These are phyloP conservation scores for Arachnomyces sp. DNA, from an alignment of 2,329 filamentous ascomycete species.

Conservation along the genomic window DNA sequence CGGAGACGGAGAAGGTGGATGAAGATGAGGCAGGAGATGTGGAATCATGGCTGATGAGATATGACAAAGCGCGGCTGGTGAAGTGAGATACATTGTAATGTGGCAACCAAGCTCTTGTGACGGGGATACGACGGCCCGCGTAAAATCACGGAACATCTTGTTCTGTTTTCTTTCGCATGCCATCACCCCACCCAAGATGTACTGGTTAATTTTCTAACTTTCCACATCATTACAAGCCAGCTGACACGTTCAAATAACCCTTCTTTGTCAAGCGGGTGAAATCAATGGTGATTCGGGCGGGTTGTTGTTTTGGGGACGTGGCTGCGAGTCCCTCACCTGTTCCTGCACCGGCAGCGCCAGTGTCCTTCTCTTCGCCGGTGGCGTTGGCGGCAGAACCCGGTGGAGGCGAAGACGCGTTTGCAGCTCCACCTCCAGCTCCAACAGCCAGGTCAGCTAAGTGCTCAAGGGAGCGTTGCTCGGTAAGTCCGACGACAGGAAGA, in stretches of 20 bases:
- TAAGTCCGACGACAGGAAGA: slow-evolving; percentile 32
- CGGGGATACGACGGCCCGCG: too few species aligned
- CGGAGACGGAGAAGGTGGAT: too few species aligned
- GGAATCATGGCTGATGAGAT: too few species aligned
- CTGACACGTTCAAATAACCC: slow-evolving; percentile 35
- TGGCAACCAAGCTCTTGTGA: too few species aligned
- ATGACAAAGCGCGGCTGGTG: too few species aligned
- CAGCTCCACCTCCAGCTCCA: slow-evolving; percentile 32
- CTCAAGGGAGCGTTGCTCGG: slow-evolving; percentile 38
- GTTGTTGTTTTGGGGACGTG: slow-evolving; percentile 12
- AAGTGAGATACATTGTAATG: too few species aligned
- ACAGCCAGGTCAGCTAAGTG: slow-evolving; percentile 38
- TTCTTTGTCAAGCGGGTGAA: slow-evolving; percentile 35
- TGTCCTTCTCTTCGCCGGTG: slow-evolving; percentile 8
- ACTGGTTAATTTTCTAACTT: too few species aligned
- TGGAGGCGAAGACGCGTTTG: slow-evolving; percentile 6
- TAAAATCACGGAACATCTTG: too few species aligned
- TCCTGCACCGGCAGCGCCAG: background rate
- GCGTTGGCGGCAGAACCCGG: slow-evolving; percentile 5
- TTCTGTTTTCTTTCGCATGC: too few species aligned
- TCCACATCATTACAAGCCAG: slow-evolving; percentile 4
- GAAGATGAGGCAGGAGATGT: too few species aligned
- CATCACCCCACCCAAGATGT: too few species aligned
- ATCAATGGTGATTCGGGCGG: slow-evolving; percentile 29
- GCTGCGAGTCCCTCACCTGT: slow-evolving; percentile 1